phyloP scores from a whole-genome alignment of 208 protist species.

The Porcisia deanei region DNA sequence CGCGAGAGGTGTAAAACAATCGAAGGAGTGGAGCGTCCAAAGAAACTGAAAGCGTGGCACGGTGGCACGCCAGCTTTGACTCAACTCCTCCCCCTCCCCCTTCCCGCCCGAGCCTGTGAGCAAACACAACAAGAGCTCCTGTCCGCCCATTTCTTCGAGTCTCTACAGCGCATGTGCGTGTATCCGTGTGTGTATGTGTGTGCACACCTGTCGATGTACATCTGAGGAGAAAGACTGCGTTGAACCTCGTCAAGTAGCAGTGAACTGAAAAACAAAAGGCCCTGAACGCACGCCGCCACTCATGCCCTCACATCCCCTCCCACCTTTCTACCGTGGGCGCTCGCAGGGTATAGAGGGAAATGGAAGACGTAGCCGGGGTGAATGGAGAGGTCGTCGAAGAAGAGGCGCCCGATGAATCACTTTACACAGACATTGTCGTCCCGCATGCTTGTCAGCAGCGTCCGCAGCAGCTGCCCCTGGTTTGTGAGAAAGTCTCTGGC shows the following conservation, averaged over 20 bases:
- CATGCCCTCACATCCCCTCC: neutral
- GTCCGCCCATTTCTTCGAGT: neutral
- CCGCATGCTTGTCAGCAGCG: neutral
- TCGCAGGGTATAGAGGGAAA: neutral
- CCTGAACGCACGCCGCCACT: neutral
- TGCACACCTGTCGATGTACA: neutral
- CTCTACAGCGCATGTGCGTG: neutral
- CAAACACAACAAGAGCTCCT: neutral
- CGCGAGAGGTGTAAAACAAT: neutral
- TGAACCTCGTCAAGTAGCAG: neutral
- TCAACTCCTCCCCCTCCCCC: neutral
- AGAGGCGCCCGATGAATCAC: neutral
- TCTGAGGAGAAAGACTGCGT: neutral
- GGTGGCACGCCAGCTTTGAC: neutral
- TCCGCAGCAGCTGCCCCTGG: slow-evolving; percentile 9
- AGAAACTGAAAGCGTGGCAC: neutral
- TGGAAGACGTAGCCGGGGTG: neutral
- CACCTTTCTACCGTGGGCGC: neutral
- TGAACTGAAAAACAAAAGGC: neutral
- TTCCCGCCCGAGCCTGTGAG: neutral
- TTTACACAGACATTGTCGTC: neutral
- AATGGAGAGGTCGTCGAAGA: neutral
- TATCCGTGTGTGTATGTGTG: neutral
- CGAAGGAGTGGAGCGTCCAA: neutral
- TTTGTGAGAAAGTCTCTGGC: slow-evolving; percentile 7